Percentiles rank a stretch among this genome's conserved stretches.
phyloP scores from a whole-genome alignment of 1,284 basidiomycete species.

The Malassezia dermatis region DNA sequence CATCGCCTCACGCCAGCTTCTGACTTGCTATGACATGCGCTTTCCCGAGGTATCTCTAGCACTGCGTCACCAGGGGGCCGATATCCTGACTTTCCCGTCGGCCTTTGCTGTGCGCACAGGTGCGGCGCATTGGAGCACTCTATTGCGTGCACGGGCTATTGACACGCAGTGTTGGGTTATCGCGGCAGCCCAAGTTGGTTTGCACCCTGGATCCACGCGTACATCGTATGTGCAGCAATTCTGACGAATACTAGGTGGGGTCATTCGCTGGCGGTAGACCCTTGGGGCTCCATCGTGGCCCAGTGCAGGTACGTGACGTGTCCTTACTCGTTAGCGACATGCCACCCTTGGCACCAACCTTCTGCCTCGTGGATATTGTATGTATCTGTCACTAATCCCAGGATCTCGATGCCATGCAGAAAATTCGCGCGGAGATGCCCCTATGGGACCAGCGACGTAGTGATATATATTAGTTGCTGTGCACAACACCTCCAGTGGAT shows the following conservation, averaged over 20 bases:
- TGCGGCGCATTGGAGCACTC: slow-evolving; percentile 42
- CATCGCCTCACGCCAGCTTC: slow-evolving; percentile 41
- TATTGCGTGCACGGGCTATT: slow-evolving; percentile 48
- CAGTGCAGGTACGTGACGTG: slow-evolving; percentile 24
- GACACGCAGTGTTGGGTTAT: slow-evolving; percentile 50
- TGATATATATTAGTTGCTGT: slow-evolving; percentile 33
- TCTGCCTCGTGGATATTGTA: slow-evolving; percentile 39
- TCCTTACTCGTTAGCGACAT: slow-evolving; percentile 23
- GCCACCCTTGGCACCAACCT: slow-evolving; percentile 37
- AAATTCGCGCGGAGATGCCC: slow-evolving; percentile 39
- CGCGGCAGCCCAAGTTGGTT: slow-evolving; percentile 48
- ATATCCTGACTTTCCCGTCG: slow-evolving; percentile 52
- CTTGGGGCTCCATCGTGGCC: slow-evolving; percentile 41
- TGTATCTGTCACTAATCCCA: slow-evolving; percentile 7
- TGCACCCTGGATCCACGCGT: slow-evolving; percentile 33
- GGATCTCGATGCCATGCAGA: slow-evolving; percentile 30
- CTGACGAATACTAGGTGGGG: slow-evolving; percentile 25
- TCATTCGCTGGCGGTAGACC: slow-evolving; percentile 47
- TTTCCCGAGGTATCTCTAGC: slow-evolving; percentile 52
- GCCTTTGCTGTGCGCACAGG: slow-evolving; percentile 52
- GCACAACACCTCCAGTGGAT: not conserved
- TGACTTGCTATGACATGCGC: slow-evolving; percentile 54
- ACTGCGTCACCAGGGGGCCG: slow-evolving; percentile 50
- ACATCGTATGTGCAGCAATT: slow-evolving; percentile 19
- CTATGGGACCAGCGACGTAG: slow-evolving; percentile 36